Base-by-base conservation (phyloP, 768 basidiomycete genomes). In the Boletus bicolor region DNA sequence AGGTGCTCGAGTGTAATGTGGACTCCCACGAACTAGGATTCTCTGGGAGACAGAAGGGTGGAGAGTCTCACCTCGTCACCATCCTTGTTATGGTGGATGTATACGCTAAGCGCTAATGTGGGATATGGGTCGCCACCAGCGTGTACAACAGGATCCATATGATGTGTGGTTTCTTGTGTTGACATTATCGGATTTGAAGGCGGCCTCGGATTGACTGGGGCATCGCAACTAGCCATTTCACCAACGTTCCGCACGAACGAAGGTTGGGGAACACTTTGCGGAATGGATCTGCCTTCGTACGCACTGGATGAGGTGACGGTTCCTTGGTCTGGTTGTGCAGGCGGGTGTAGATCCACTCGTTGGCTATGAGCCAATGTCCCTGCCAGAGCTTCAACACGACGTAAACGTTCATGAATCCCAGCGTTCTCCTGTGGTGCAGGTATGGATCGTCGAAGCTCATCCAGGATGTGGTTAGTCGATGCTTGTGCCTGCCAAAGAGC, bases 401-500 rank as follows among this genome's bases (percentile, higher is more conserved):
- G 44, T 52, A 67, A 49, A 4, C 71, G 69, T 24, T 71, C 67
- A n/a, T 64, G 52, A 19, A 71, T 54, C 24, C 73, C 72, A 70
- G 79, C 37, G 64, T 72, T 68, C 67, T 79, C 73, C 41, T 63
- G 59, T 36, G 68, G 61, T 19, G 66, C 63, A 34, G 76, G 70
- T 9, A 78, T 76, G 21, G 74, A 67, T 21, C 75, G 74, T 21
- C 79, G 78, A 46, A 92, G 70, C 24, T 24, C 21, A 24, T 24
- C 21, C 21, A 24, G 21, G 21, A 24, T 24, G 21, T 24, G 21
- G 21, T 24, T 24, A 24, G 74, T 21, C 79, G 78, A 46, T 92
- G 70, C 24, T 83, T 93, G 90, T 3, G 78, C 81, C 49, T 85
- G 76, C 67, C 80, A 74, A 30, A 93, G 67, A 7, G 77, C 79